These are phyloP conservation scores for Lasiosphaeria miniovina DNA, from an alignment of 495 filamentous ascomycete species.

Conservation along the genomic window DNA sequence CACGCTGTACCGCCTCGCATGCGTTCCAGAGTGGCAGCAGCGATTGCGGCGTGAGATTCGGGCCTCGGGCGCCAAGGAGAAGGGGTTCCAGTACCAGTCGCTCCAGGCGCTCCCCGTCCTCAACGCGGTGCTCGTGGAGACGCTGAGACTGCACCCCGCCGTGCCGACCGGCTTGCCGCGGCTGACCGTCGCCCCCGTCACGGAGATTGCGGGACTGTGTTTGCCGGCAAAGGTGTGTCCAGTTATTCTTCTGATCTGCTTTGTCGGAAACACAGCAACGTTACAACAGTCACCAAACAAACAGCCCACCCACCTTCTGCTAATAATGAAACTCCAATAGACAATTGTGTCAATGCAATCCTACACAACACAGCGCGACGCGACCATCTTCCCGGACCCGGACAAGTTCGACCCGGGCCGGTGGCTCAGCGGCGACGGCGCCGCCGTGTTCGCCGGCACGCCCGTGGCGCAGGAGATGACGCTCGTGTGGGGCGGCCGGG, in stretches of 20 bases:
- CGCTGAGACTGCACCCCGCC: conserved; percentile 12
- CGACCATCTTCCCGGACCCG: conserved; percentile 7
- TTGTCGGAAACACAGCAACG: neutral
- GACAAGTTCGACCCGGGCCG: conserved; percentile 5
- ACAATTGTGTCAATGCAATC: conserved; percentile 13
- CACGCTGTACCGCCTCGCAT: conserved; percentile 22
- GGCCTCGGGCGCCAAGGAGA: neutral
- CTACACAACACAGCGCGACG: conserved; percentile 10
- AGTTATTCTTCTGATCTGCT: neutral
- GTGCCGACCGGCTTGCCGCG: conserved; percentile 10
- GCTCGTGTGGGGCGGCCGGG: conserved; percentile 6
- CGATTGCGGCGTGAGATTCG: conserved; percentile 17
- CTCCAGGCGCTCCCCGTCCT: conserved; percentile 9
- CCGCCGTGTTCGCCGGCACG: conserved; percentile 4
- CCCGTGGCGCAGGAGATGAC: conserved; percentile 14
- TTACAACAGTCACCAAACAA: neutral
- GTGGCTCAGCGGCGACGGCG: neutral
- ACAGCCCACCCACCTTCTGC: neutral
- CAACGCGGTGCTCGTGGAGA: conserved; percentile 11
- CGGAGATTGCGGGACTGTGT: too few relatives aligned
- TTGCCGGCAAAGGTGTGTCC: neutral
- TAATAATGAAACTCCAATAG: neutral
- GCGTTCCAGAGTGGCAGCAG: conserved; percentile 22
- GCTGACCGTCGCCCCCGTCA: neutral
- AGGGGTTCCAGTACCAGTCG: neutral